A percentile compares a stretch with the other conserved stretches of the same genome.
These are phyloP conservation scores for Auxenochlorella pyrenoidosa DNA, from an alignment of 139 green algal genomes.

Conservation along the genomic window DNA sequence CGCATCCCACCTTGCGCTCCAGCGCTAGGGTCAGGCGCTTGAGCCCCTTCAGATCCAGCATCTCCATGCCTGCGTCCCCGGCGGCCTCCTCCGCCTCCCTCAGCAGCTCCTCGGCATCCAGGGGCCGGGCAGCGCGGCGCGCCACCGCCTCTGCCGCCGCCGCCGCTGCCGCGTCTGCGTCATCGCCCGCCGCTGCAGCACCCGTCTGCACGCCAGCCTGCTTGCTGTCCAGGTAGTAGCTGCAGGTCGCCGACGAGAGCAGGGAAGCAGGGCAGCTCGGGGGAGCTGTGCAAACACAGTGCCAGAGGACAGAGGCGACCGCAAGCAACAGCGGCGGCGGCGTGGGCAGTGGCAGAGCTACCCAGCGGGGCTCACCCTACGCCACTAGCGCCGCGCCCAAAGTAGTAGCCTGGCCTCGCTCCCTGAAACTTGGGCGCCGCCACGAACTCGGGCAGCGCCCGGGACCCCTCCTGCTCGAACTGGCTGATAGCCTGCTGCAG, in stretches of 20 bases:
- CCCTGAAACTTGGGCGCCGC: slow-evolving; percentile 53
- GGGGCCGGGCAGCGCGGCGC: not conserved
- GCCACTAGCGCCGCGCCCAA: slow-evolving; percentile 62
- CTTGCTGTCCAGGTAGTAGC: slow-evolving; percentile 48
- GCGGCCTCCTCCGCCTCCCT: slow-evolving; percentile 79
- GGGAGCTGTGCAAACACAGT: not conserved
- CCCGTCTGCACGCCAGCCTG: not conserved
- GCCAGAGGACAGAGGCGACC: not conserved
- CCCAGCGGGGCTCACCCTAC: slow-evolving; percentile 60
- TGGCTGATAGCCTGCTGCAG: slow-evolving; percentile 24
- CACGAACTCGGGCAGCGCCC: slow-evolving; percentile 44
- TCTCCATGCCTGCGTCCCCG: slow-evolving; percentile 66
- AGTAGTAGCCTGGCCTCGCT: slow-evolving; percentile 72
- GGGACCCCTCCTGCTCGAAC: not conserved
- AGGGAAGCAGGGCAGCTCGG: not conserved
- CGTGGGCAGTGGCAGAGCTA: not conserved
- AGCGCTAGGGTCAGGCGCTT: slow-evolving; percentile 72
- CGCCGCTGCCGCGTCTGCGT: not conserved
- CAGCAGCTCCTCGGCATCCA: slow-evolving; percentile 76
- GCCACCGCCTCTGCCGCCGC: slow-evolving; percentile 6
- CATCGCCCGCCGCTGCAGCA: not conserved
- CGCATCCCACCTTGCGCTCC: slow-evolving; percentile 75
- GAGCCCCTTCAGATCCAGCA: slow-evolving; percentile 75
- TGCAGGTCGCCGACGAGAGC: slow-evolving; percentile 2
- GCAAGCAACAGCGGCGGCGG: not conserved